phyloP scores from a whole-genome alignment of 2,329 filamentous ascomycete genomes.

The Knufia fluminis region DNA sequence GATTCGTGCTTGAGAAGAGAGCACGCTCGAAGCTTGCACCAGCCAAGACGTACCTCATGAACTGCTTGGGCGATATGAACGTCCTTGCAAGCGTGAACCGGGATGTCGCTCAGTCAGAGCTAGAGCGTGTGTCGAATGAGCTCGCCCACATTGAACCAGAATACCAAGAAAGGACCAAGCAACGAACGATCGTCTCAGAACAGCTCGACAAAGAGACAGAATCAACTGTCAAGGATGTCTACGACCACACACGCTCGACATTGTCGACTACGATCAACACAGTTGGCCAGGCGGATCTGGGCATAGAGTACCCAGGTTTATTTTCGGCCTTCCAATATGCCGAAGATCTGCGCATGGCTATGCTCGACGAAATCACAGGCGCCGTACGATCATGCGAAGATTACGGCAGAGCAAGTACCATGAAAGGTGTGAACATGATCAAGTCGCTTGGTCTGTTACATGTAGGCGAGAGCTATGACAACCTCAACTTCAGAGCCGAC shows the following conservation, averaged over 20 bases:
- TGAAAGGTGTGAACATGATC: constrained; percentile 73
- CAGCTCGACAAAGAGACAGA: constrained; percentile 76
- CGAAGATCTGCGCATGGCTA: constrained; percentile 83
- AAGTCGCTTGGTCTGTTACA: constrained; percentile 82
- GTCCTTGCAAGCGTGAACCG: constrained; percentile 76
- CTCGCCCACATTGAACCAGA: constrained; percentile 74
- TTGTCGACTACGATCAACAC: constrained; percentile 66
- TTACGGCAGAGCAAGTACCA: constrained; percentile 67
- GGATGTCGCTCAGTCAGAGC: constrained; percentile 74
- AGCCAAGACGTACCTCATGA: constrained; percentile 88
- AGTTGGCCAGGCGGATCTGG: constrained; percentile 67
- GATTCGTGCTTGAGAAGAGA: constrained; percentile 92
- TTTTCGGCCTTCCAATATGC: constrained; percentile 83
- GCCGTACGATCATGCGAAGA: constrained; percentile 76
- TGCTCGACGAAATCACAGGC: constrained; percentile 76
- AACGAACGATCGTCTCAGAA: constrained; percentile 69
- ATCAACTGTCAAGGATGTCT: constrained; percentile 73
- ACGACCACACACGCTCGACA: constrained; percentile 68
- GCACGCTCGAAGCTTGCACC: constrained; percentile 91
- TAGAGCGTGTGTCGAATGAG: constrained; percentile 73
- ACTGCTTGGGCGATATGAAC: constrained; percentile 80
- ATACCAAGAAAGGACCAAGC: constrained; percentile 73
- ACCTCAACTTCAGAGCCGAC: constrained; percentile 79
- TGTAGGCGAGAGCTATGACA: constrained; percentile 75
- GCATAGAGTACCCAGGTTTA: constrained; percentile 78